Evolutionary conservation across 164 flowering plant species (phyloP).

Genomic region (Euptelea pleiosperma): DNA sequence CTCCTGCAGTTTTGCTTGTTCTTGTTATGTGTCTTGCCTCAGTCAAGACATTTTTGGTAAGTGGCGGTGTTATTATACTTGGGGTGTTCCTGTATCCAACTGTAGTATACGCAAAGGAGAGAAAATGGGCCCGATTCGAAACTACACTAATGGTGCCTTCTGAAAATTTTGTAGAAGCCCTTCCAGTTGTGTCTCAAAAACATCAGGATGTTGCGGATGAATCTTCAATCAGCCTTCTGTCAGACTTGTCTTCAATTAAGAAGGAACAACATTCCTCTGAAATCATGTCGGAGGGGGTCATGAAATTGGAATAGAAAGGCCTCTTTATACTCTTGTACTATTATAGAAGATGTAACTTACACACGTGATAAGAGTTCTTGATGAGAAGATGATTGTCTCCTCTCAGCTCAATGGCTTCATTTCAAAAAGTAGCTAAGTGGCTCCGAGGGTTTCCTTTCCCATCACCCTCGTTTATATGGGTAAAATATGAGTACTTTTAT

Average conservation of each 20-base stretch:
- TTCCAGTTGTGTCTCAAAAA: conserved; percentile 17
- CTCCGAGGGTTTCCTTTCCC: too few relatives aligned
- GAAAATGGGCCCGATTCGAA: conserved; percentile 43
- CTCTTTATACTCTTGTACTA: not conserved
- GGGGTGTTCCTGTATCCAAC: conserved; percentile 56
- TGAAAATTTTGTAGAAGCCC: conserved; percentile 21
- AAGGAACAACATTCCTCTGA: conserved; percentile 22
- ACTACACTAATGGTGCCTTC: conserved; percentile 14
- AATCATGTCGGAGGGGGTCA: conserved; percentile 14
- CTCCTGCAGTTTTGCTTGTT: conserved; percentile 65
- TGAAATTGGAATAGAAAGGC: conserved; percentile 25
- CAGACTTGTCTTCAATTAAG: conserved; percentile 20
- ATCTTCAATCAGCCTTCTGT: conserved; percentile 49
- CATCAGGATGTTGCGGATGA: conserved; percentile 39
- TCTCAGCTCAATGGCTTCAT: too few relatives aligned
- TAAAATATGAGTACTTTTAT: too few relatives aligned
- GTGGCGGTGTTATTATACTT: conserved; percentile 46
- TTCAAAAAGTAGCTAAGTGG: too few relatives aligned
- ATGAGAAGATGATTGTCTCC: not conserved
- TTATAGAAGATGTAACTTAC: not conserved
- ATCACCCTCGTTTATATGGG: too few relatives aligned
- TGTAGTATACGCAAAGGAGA: conserved; percentile 37
- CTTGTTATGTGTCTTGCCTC: conserved; percentile 90
- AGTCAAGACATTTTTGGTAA: conserved; percentile 47
- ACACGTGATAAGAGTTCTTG: not conserved